A percentile compares a stretch with the other conserved stretches of the same genome.
phyloP scores from a whole-genome alignment of 768 basidiomycete genomes.

The Hygrophoropsis aurantiaca region DNA sequence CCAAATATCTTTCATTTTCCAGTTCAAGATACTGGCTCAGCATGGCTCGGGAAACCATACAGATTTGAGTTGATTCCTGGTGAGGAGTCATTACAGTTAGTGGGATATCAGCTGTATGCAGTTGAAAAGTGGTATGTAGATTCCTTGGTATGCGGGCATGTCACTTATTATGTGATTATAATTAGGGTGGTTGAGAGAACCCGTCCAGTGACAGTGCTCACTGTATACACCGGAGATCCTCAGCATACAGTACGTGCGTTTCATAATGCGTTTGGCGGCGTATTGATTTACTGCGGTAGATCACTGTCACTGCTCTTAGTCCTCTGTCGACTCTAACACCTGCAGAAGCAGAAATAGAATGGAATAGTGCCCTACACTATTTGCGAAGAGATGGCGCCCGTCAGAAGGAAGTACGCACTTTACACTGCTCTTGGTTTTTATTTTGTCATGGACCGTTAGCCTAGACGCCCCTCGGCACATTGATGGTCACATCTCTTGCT shows the following conservation, averaged over 20 bases:
- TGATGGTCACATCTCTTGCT: constrained; percentile 83
- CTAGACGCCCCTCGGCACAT: constrained; percentile 62
- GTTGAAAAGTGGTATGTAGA: constrained; percentile 79
- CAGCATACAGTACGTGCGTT: constrained; percentile 53
- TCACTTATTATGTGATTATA: constrained; percentile 1
- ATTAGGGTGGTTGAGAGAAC: constrained; percentile 69
- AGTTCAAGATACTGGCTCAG: constrained; percentile 6
- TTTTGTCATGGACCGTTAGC: constrained; percentile 5
- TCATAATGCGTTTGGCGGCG: not conserved
- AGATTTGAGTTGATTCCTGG: constrained; percentile 45
- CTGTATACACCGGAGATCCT: constrained; percentile 77
- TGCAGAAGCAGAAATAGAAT: constrained; percentile 49
- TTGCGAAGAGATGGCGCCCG: constrained; percentile 71
- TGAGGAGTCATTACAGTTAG: constrained; percentile 43
- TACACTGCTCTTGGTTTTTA: not conserved
- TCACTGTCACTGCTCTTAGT: constrained; percentile 56
- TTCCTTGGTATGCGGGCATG: too few species aligned
- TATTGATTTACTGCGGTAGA: constrained; percentile 33
- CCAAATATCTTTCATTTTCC: not conserved
- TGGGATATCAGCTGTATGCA: constrained; percentile 80
- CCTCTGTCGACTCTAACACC: constrained; percentile 42
- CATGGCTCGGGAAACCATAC: constrained; percentile 46
- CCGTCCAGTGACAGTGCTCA: constrained; percentile 57
- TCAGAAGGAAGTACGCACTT: constrained; percentile 56
- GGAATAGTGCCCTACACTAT: constrained; percentile 59